Conservation (phyloP, 805 yeast genomes). For the Candida ulmi region DNA sequence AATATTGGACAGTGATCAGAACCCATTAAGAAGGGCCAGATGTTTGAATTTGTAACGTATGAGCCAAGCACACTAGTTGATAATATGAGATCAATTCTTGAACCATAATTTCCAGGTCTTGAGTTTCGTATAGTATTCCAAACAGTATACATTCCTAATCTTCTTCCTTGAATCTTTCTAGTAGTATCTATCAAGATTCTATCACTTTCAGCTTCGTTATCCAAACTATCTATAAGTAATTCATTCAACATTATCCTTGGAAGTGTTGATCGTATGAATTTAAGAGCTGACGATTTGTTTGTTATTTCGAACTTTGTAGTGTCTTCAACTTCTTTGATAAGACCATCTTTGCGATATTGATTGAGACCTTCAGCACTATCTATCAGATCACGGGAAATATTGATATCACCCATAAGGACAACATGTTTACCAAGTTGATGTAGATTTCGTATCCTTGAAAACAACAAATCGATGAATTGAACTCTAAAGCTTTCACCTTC, state of each 20-base stretch:
- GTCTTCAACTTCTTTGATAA: conserved; percentile 23
- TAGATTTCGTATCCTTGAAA: conserved; percentile 56
- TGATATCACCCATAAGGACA: conserved; percentile 83
- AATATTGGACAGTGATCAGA: conserved; percentile 94
- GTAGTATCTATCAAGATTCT: conserved; percentile 55
- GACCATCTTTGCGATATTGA: conserved; percentile 34
- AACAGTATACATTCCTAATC: conserved; percentile 72
- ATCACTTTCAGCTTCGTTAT: conserved; percentile 23
- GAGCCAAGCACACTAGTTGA: conserved; percentile 35
- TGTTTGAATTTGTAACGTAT: conserved; percentile 34
- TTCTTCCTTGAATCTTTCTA: conserved; percentile 49
- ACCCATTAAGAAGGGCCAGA: conserved; percentile 70
- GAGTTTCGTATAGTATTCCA: conserved; percentile 82
- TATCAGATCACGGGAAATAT: conserved; percentile 71
- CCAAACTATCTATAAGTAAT: conserved; percentile 31
- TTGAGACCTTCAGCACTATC: conserved; percentile 74
- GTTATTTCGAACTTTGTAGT: conserved; percentile 28
- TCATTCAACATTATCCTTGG: conserved; percentile 42
- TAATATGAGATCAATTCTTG: conserved; percentile 78
- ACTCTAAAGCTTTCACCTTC: conserved; percentile 58
- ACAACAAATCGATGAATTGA: conserved; percentile 51
- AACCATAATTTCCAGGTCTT: conserved; percentile 80
- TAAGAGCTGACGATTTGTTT: conserved; percentile 25
- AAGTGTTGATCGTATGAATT: conserved; percentile 34
- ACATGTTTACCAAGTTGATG: conserved; percentile 57